Percentiles rank a stretch among this genome's conserved stretches.
Evolutionary conservation across 805 yeast species (phyloP).

Genomic region (Metschnikowia corniflorae): DNA sequence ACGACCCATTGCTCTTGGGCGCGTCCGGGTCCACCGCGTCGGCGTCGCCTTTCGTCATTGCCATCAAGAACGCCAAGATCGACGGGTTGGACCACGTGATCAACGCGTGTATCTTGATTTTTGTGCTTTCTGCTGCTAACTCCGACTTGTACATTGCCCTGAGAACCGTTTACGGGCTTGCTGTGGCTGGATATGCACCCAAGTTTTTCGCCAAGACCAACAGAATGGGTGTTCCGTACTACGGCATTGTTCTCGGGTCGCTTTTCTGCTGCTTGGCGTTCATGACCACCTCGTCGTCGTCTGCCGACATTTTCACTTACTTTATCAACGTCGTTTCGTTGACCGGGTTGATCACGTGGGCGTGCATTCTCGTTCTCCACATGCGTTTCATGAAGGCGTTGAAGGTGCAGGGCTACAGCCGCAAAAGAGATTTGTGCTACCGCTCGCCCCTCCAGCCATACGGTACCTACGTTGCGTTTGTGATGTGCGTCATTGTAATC

Average conservation of each 20-base stretch:
- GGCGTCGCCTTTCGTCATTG: slow-evolving; percentile 23
- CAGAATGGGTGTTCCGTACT: slow-evolving; percentile 68
- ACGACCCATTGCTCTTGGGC: slow-evolving; percentile 18
- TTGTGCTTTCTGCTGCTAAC: slow-evolving; percentile 23
- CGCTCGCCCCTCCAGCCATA: slow-evolving; percentile 68
- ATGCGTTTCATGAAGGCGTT: slow-evolving; percentile 62
- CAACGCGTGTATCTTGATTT: slow-evolving; percentile 20
- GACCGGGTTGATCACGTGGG: slow-evolving; percentile 73
- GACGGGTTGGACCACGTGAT: slow-evolving; percentile 22
- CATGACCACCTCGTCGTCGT: slow-evolving; percentile 59
- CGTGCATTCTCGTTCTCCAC: slow-evolving; percentile 64
- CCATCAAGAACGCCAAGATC: slow-evolving; percentile 21
- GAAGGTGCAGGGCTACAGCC: slow-evolving; percentile 62
- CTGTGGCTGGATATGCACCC: slow-evolving; percentile 21
- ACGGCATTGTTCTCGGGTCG: slow-evolving; percentile 49
- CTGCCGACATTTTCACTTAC: slow-evolving; percentile 58
- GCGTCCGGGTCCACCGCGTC: slow-evolving; percentile 17
- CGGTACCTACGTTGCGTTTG: slow-evolving; percentile 58
- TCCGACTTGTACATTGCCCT: slow-evolving; percentile 22
- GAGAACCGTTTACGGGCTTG: slow-evolving; percentile 21
- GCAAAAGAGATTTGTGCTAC: slow-evolving; percentile 50
- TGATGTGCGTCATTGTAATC: slow-evolving; percentile 51
- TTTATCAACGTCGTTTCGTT: slow-evolving; percentile 76
- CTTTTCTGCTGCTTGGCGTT: slow-evolving; percentile 62
- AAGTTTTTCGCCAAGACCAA: slow-evolving; percentile 43